Conservation (phyloP, 2,329 filamentous ascomycete species). For the Chrysoporthe puriensis region DNA sequence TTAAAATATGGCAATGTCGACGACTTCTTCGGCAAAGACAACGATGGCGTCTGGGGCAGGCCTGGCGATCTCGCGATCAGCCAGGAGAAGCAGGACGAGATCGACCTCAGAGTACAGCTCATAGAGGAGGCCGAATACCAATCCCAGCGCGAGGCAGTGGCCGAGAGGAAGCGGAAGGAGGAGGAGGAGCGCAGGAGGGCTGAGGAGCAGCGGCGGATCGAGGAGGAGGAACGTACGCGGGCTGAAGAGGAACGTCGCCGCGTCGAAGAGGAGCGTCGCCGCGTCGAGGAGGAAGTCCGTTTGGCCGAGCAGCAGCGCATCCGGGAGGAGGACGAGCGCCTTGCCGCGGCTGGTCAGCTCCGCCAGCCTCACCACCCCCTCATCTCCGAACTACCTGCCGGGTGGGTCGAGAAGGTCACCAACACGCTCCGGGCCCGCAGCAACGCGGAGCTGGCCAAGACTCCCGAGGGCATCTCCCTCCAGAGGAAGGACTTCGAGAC, state of each 20-base stretch:
- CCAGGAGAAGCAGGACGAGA: conserved; percentile 34
- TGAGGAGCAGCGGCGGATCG: conserved; percentile 31
- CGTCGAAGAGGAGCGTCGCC: conserved; percentile 19
- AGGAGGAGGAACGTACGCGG: conserved; percentile 31
- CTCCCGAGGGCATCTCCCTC: conserved; percentile 55
- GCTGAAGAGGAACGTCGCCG: conserved; percentile 30
- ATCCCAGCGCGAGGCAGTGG: conserved; percentile 18
- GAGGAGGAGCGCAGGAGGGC: conserved; percentile 31
- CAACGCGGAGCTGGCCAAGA: conserved; percentile 46
- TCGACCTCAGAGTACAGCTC: conserved; percentile 29
- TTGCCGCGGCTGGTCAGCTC: conserved; percentile 32
- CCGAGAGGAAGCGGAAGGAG: conserved; percentile 27
- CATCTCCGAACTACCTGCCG: conserved; percentile 37
- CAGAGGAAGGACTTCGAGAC: conserved; percentile 64
- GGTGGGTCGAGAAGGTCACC: conserved; percentile 45
- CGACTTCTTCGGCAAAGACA: conserved; percentile 30
- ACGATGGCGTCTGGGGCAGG: conserved; percentile 16
- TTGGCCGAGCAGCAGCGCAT: conserved; percentile 20
- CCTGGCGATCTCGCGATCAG: conserved; percentile 31
- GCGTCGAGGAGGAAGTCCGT: conserved; percentile 33
- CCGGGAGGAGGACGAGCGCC: conserved; percentile 30
- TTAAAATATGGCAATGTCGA: conserved; percentile 24
- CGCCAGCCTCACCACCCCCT: conserved; percentile 34
- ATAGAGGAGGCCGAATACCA: conserved; percentile 21
- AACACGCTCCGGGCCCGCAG: conserved; percentile 41